Evolutionary conservation across 2,329 filamentous ascomycete genomes (phyloP).

Genomic region (Scedosporium minutisporum): DNA sequence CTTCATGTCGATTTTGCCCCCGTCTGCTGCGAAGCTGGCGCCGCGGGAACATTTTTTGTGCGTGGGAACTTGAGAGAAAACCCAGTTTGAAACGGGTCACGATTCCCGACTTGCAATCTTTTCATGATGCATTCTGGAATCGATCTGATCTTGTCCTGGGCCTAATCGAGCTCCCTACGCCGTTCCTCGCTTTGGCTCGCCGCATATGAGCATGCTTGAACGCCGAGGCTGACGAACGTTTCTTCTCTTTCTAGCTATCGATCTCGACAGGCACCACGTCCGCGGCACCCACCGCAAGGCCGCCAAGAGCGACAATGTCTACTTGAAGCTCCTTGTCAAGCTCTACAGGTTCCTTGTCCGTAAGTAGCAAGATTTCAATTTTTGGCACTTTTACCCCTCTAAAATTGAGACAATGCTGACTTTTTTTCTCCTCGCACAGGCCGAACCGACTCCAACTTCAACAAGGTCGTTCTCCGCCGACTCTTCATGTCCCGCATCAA

Average conservation of each 20-base stretch:
- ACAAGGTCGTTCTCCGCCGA: conserved; percentile 95
- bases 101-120: not conserved
- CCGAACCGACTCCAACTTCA: conserved; percentile 95
- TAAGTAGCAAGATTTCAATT: conserved; percentile 40
- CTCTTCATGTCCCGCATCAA: conserved; percentile 99
- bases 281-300: conserved; percentile 76
- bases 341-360: conserved; percentile 94
- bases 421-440: conserved; percentile 36
- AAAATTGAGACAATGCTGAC: not conserved
- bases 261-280: conserved; percentile 62
- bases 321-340: conserved; percentile 95
- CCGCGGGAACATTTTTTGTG: conserved; percentile 1
- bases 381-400: not conserved
- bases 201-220: conserved; percentile 53
- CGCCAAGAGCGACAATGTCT: conserved; percentile 97
- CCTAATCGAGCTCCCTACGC: not conserved
- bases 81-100: not conserved
- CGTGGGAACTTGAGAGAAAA: conserved; percentile 9
- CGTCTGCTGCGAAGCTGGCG: conserved; percentile 11
- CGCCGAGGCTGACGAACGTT: conserved; percentile 15
- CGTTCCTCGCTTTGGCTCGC: conserved; percentile 13
- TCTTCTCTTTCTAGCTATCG: conserved; percentile 52
- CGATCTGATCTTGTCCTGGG: not conserved
- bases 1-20: not conserved
- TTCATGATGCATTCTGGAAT: not conserved